Base-by-base conservation (phyloP, 805 yeast genomes). In the Candida xyloterini region DNA sequence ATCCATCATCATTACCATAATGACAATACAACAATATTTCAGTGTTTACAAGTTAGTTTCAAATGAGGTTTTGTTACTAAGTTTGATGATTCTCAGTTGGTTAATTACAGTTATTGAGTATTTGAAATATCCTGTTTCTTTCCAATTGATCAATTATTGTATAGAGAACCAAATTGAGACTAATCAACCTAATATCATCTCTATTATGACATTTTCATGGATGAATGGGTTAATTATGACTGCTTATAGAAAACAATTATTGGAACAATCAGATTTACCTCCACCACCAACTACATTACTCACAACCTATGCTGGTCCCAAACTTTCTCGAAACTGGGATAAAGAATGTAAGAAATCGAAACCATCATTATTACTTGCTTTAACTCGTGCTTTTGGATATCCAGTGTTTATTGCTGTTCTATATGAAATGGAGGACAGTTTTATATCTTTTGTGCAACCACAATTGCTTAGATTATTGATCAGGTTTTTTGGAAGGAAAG, bases 131-230 rank as follows among this genome's bases (percentile, higher is more conserved):
- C 39, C 54, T 14, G 78, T 82, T 5, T 57, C 67, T n/a, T 53
- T 59, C 14, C 63, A 63, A 30, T 52, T 76, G 18, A 32, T 51
- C 3, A 53, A 58, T 1, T 63, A 63, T 33, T 71, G 60, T 43
- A 53, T 62, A 7, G 60, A 50, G 9, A 41, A 59, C 6, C 66
- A 62, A 18, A 33, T 68, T 26, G 47, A 47, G 27, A 24, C 48
- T 2, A 31, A 50, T 4, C 42, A 44, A 2, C 58, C 88, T 10
- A 81, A 90, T 57, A 66, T 89, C 11, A 77, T 91, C 47, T 82
- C 95, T 2, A 69, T 76, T 37, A 67, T 91, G 36, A 81, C 95
- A 0, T 91, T 93, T 60, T 66, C 80, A 20, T 93, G 99, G 98
- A 87, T 93, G 95, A 79, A 88, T 15, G 79, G 75, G 1, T 66